These are phyloP conservation scores for Cercospora berteroae DNA, from an alignment of 2,329 filamentous ascomycete species.

Conservation along the genomic window DNA sequence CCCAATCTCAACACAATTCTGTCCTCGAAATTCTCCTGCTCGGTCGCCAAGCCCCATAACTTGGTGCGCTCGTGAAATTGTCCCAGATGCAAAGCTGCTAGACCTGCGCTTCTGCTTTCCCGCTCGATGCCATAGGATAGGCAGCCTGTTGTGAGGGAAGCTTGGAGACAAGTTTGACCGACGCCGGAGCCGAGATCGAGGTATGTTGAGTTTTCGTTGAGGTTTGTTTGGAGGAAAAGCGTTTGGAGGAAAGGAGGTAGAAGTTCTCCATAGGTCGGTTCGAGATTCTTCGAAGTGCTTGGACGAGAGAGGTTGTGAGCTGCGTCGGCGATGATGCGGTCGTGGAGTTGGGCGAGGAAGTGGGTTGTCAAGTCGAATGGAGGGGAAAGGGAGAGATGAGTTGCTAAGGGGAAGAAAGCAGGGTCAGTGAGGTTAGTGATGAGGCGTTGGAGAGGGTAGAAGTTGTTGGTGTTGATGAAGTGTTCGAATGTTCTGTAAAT, in stretches of 20 bases:
- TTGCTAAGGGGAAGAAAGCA: background rate
- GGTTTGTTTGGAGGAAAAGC: constrained; percentile 71
- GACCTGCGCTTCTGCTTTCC: constrained; percentile 80
- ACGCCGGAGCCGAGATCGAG: constrained; percentile 92
- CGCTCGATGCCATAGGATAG: constrained; percentile 93
- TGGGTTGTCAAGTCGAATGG: constrained; percentile 62
- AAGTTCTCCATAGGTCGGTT: constrained; percentile 86
- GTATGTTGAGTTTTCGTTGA: constrained; percentile 79
- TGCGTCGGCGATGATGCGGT: constrained; percentile 81
- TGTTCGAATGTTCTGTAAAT: background rate
- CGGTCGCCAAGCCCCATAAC: constrained; percentile 69
- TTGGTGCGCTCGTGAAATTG: constrained; percentile 79
- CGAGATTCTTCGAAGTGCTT: constrained; percentile 67
- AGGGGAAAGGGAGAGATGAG: background rate
- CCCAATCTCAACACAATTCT: constrained; percentile 61
- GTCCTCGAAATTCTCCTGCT: background rate
- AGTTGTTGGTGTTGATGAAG: background rate
- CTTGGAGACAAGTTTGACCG: constrained; percentile 91
- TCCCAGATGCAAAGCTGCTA: constrained; percentile 72
- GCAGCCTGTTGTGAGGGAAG: constrained; percentile 85
- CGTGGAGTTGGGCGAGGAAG: constrained; percentile 73
- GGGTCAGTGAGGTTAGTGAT: background rate
- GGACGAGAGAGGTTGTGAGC: constrained; percentile 75
- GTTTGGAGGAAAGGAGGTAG: constrained; percentile 76
- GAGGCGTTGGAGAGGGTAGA: background rate